These are phyloP conservation scores for Spathaspora arborariae DNA, from an alignment of 805 yeast genomes.

Conservation along the genomic window DNA sequence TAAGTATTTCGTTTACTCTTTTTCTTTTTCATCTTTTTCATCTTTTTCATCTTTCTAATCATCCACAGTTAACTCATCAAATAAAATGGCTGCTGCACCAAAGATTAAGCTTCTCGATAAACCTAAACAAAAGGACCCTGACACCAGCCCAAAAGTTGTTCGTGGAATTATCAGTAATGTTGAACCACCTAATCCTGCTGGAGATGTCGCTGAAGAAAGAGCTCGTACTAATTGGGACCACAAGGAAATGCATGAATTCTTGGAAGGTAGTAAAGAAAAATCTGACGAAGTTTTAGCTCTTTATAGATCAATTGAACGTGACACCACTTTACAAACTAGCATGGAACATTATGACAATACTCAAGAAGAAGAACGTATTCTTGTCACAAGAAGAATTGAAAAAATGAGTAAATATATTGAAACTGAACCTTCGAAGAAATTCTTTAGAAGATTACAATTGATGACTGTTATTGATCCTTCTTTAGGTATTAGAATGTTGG, in stretches of 20 bases:
- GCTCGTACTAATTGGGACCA: conserved; percentile 18
- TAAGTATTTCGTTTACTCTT: background rate
- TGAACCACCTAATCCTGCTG: conserved; percentile 25
- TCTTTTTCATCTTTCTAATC: too few relatives aligned
- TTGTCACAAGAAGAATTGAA: conserved; percentile 31
- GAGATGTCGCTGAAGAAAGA: conserved; percentile 26
- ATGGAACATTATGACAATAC: conserved; percentile 31
- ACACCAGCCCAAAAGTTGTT: conserved; percentile 10
- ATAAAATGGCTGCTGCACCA: conserved; percentile 8
- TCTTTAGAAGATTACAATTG: conserved; percentile 32
- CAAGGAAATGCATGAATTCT: conserved; percentile 29
- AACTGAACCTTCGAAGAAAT: conserved; percentile 25
- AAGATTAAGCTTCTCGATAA: background rate
- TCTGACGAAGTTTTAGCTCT: conserved; percentile 25
- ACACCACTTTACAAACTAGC: conserved; percentile 30
- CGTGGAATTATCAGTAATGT: conserved; percentile 15
- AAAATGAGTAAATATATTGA: conserved; percentile 35
- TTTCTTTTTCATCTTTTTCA: background rate
- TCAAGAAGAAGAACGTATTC: conserved; percentile 26
- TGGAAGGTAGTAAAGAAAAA: conserved; percentile 34
- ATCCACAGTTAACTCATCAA: too few relatives aligned
- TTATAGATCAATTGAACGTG: conserved; percentile 35
- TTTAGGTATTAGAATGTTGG: conserved; percentile 33
- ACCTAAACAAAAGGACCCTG: conserved; percentile 8
- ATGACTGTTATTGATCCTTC: conserved; percentile 37